Evolutionary conservation across 192 early-diverging fungal species (phyloP).

Genomic region (Gryganskiella cystojenkinii): DNA sequence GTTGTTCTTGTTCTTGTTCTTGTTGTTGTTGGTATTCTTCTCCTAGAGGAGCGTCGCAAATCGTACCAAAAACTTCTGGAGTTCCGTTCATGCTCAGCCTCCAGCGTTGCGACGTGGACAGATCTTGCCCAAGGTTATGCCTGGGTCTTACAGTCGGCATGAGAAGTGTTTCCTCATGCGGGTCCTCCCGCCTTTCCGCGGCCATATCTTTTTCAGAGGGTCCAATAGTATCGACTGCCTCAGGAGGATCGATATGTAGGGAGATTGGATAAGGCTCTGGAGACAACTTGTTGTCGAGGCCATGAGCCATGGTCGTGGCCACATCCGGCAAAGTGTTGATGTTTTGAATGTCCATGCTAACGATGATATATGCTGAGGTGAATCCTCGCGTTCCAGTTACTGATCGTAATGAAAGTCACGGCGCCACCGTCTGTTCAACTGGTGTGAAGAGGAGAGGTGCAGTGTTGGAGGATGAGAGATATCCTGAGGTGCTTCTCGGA

Average conservation of each 20-base stretch:
- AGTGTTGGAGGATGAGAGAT: not conserved
- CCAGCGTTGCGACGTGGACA: constrained; percentile 4
- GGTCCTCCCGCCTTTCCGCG: too few species aligned
- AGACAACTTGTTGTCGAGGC: too few species aligned
- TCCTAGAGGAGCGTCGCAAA: constrained; percentile 3
- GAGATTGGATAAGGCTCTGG: too few species aligned
- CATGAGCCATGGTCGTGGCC: too few species aligned
- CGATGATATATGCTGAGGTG: not conserved
- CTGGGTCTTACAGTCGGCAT: not conserved
- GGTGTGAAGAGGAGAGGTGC: not conserved
- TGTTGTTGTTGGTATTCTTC: not conserved
- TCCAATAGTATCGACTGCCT: not conserved
- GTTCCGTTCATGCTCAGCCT: constrained; percentile 14
- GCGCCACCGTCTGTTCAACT: not conserved
- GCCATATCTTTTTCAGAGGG: too few species aligned
- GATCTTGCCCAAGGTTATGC: not conserved
- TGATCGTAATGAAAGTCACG: too few species aligned
- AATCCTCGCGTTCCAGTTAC: too few species aligned
- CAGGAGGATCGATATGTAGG: not conserved
- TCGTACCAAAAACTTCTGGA: constrained; percentile 16
- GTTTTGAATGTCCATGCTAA: not conserved
- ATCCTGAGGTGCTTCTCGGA: not conserved
- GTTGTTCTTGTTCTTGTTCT: too few species aligned
- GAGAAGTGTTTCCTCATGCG: not conserved
- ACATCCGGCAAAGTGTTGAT: too few species aligned